Evolutionary conservation across 371 early-diverging fungal genomes (phyloP), one percentile per base, ranked within the genome.

Genomic region (Coemansia sp.): DNA sequence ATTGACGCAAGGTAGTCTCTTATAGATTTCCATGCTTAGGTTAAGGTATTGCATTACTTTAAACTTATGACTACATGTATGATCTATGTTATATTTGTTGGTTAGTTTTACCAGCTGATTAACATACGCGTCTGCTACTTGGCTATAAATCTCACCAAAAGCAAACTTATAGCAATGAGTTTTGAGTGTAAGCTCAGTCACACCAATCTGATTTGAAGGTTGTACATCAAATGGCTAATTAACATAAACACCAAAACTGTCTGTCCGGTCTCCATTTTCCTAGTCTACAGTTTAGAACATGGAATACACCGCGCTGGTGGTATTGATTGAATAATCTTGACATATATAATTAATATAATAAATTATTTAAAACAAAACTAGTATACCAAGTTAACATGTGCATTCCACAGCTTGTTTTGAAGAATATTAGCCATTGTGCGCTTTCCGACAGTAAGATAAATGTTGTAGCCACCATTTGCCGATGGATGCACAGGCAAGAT

Each of bases 401-500:
- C 2, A 0, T 11, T 37, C 66, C 66, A 65, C 39, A 48, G 12
- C 2, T 33, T 18, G 20, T 44, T 60, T 7, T 21, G 62, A 23
- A 50, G 20, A 5, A 65, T 6, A 20, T 51, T 33, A 2, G 20
- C 51, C 66, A 65, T 59, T 2, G 20, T 28, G 5, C 37, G 16
- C 26, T 47, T 7, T 37, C 61, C 28, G 14, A 39, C 39, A 9
- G 44, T 18, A n/a, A 61, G 9, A 25, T 39, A 67, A 5, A 71
- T 21, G 55, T 62, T 21, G 23, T 62, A 61, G 2, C 44, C 44
- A 0, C 62, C 71, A 4, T 23, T 26, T 5, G 39, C 8, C 1
- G 16, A 14, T 3, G 68, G 52, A 23, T 40, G 59, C 14, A 25
- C 53, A 0, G 72, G 72, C 2, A 63, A 26, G 2, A 68, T 54